These are phyloP conservation scores for Fomes fomentarius DNA, from an alignment of 1,284 basidiomycete species.

Conservation along the genomic window DNA sequence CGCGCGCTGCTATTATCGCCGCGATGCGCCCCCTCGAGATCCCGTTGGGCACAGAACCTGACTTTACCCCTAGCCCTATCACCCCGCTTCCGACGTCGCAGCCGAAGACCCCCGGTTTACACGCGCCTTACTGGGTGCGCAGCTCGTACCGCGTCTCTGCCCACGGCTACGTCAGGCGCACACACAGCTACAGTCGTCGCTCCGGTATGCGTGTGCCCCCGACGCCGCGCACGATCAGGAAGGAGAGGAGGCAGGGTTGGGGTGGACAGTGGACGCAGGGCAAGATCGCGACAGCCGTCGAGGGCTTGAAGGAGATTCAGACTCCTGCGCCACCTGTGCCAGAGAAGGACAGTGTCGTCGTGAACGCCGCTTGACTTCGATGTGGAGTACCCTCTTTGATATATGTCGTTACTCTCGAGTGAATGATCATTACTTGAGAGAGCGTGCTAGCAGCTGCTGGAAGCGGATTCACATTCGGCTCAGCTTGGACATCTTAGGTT, in stretches of 20 bases:
- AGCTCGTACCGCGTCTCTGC: slow-evolving; percentile 16
- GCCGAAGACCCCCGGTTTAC: slow-evolving; percentile 15
- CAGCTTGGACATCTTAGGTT: too few relatives aligned
- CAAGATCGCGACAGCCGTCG: slow-evolving; percentile 25
- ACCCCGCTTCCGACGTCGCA: slow-evolving; percentile 19
- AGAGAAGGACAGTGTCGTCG: not conserved
- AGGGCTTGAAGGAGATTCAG: slow-evolving; percentile 26
- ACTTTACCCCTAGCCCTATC: too few relatives aligned
- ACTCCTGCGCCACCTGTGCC: slow-evolving; percentile 5
- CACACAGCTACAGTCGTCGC: slow-evolving; percentile 7
- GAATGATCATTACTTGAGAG: too few relatives aligned
- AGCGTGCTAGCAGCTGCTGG: too few relatives aligned
- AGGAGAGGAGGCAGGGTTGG: slow-evolving; percentile 35
- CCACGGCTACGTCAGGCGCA: slow-evolving; percentile 8
- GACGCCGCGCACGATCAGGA: slow-evolving; percentile 31
- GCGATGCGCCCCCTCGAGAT: slow-evolving; percentile 27
- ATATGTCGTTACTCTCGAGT: too few relatives aligned
- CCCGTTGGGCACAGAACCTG: too few relatives aligned
- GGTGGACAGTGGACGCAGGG: slow-evolving; percentile 32
- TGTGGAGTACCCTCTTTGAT: too few relatives aligned
- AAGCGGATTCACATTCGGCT: too few relatives aligned
- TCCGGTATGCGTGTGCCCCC: slow-evolving; percentile 17
- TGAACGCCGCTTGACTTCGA: too few relatives aligned
- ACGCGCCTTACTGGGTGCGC: slow-evolving; percentile 36
- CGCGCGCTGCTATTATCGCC: slow-evolving; percentile 25